phyloP scores from a whole-genome alignment of 2,329 filamentous ascomycete species.

The Ceratocystis huliohia region DNA sequence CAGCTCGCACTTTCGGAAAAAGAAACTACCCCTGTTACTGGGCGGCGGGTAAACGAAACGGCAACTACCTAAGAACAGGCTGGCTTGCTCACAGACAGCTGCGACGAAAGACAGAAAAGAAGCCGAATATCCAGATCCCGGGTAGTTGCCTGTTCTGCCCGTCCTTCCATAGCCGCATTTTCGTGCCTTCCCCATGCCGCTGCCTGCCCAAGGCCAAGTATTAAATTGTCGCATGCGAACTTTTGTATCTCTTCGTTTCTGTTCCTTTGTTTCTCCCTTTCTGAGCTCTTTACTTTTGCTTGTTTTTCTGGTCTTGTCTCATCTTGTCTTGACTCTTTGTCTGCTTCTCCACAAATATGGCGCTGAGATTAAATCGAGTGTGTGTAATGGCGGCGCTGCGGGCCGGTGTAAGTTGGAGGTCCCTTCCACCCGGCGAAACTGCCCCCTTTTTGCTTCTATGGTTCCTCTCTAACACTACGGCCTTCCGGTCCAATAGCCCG shows the following conservation, averaged over 20 bases:
- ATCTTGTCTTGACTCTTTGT: too few species aligned
- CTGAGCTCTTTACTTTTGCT: not conserved
- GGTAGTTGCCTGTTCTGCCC: not conserved
- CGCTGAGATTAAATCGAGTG: not conserved
- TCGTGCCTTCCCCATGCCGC: not conserved
- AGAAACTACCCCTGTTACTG: conserved; percentile 7
- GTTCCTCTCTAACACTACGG: not conserved
- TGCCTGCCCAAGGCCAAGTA: not conserved
- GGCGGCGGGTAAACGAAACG: conserved; percentile 2
- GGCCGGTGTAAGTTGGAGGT: not conserved
- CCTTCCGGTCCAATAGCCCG: conserved; percentile 23
- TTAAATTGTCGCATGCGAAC: not conserved
- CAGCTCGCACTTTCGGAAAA: not conserved
- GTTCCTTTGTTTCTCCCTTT: not conserved
- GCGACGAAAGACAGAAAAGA: not conserved
- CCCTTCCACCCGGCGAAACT: not conserved
- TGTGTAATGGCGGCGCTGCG: not conserved
- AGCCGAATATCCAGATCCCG: not conserved
- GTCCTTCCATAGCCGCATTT: not conserved
- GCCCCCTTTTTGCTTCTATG: not conserved
- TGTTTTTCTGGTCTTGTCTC: too few species aligned
- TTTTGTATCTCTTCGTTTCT: not conserved
- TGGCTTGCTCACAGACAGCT: not conserved
- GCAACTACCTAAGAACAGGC: conserved; percentile 1
- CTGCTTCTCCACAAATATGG: not conserved